Percentiles rank a stretch among this genome's conserved stretches.
Conservation (phyloP, 768 basidiomycete genomes). For the Gymnopilus junonius region DNA sequence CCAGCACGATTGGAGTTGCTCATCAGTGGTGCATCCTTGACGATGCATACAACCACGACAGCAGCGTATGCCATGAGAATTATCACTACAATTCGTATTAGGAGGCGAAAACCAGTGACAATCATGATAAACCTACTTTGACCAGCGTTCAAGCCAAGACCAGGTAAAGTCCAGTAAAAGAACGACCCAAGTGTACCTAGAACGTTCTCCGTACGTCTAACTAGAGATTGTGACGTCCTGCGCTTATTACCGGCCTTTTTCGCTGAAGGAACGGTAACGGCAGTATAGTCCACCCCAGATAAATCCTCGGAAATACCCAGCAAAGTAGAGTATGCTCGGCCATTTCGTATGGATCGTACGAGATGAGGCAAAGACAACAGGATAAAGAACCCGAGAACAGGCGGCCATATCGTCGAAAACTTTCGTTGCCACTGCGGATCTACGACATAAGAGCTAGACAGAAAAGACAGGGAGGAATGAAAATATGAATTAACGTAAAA, state of each 20-base stretch:
- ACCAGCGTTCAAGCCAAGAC: conserved; percentile 23
- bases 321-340: conserved; percentile 46
- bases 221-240: neutral
- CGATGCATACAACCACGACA: conserved; percentile 61
- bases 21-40: conserved; percentile 57
- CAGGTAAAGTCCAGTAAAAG: conserved; percentile 25
- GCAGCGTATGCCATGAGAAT: conserved; percentile 59
- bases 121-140: conserved; percentile 41
- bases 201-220: neutral
- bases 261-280: neutral
- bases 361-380: conserved; percentile 52
- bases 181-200: conserved; percentile 3
- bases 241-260: neutral
- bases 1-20: conserved; percentile 81
- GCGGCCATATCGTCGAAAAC: conserved; percentile 76
- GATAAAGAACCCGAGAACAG: conserved; percentile 53
- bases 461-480: no score
- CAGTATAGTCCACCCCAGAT: conserved; percentile 24
- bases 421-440: conserved; percentile 80
- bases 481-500: neutral
- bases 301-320: conserved; percentile 59
- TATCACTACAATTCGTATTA: neutral
- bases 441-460: conserved; percentile 66
- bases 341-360: conserved; percentile 31
- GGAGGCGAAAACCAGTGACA: conserved; percentile 30